Conservation (phyloP, 2,329 filamentous ascomycete species). For the Exophiala spinifera region DNA sequence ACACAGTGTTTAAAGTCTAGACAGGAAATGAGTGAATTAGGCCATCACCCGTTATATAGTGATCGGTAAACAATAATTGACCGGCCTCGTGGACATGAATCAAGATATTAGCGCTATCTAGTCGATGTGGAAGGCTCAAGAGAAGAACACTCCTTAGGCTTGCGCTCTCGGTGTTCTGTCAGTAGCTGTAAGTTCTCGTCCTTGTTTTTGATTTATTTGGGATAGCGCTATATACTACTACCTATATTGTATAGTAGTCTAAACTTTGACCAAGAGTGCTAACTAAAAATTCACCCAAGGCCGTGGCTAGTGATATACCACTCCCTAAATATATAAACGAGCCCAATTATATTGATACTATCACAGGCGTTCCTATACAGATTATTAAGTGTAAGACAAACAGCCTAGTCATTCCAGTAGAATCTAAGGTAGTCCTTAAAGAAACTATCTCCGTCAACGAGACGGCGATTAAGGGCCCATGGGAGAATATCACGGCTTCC, state of each 20-base stretch:
- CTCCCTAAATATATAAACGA: conserved; percentile 50
- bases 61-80: conserved; percentile 42
- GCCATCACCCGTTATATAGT: conserved; percentile 46
- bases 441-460: conserved; percentile 47
- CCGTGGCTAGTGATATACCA: conserved; percentile 48
- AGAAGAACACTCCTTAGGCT: conserved; percentile 49
- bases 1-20: conserved; percentile 47
- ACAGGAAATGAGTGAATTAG: conserved; percentile 46
- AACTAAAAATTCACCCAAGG: background rate
- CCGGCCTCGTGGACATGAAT: conserved; percentile 42
- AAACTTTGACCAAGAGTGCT: conserved; percentile 20
- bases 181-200: conserved; percentile 43
- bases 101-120: conserved; percentile 50
- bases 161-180: conserved; percentile 50
- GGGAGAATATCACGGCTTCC: conserved; percentile 48
- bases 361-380: conserved; percentile 46
- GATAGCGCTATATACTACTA: background rate
- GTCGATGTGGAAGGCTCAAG: conserved; percentile 46
- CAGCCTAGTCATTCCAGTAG: conserved; percentile 49
- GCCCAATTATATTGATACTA: conserved; percentile 48
- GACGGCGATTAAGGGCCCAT: conserved; percentile 47
- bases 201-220: background rate
- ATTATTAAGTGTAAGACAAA: conserved; percentile 54
- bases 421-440: conserved; percentile 52
- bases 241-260: background rate